phyloP scores from a whole-genome alignment of 2,329 filamentous ascomycete genomes.

The Zalaria obscura region DNA sequence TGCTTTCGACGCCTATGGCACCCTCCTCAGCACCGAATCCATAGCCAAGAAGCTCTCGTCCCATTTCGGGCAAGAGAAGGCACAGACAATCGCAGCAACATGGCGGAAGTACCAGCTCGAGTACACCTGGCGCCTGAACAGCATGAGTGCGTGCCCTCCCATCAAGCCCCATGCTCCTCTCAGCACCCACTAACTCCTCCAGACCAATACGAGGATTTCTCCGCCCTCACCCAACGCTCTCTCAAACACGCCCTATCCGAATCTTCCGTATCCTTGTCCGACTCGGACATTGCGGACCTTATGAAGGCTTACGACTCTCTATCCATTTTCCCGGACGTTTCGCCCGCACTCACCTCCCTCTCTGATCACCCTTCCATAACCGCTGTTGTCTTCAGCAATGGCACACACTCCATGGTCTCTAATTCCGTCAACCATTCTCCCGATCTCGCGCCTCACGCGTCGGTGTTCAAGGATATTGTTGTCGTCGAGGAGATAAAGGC shows the following conservation, averaged over 20 bases:
- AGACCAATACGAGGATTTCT: slow-evolving; percentile 51
- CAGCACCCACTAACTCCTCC: slow-evolving; percentile 1
- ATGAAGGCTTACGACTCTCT: slow-evolving; percentile 53
- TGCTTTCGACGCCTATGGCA: slow-evolving; percentile 66
- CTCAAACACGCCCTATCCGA: slow-evolving; percentile 52
- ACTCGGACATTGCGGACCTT: slow-evolving; percentile 32
- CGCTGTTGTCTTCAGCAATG: slow-evolving; percentile 57
- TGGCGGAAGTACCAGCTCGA: slow-evolving; percentile 62
- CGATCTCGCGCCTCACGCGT: slow-evolving; percentile 35
- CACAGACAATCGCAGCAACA: slow-evolving; percentile 40
- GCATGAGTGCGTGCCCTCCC: slow-evolving; percentile 46
- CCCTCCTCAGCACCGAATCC: slow-evolving; percentile 56
- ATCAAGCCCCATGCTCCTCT: background rate
- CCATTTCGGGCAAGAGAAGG: slow-evolving; percentile 44
- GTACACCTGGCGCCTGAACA: slow-evolving; percentile 63
- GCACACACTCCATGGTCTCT: slow-evolving; percentile 47
- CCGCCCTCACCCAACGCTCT: slow-evolving; percentile 45
- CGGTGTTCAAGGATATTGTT: slow-evolving; percentile 40
- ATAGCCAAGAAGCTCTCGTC: slow-evolving; percentile 45
- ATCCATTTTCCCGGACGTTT: slow-evolving; percentile 50
- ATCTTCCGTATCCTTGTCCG: slow-evolving; percentile 30
- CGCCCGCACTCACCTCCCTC: slow-evolving; percentile 37
- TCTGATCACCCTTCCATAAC: slow-evolving; percentile 26
- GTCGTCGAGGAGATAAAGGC: slow-evolving; percentile 44
- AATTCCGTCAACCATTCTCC: slow-evolving; percentile 45